phyloP scores from a whole-genome alignment of 352 stramenopile genomes.

The Halophytophthora batemanensis region DNA sequence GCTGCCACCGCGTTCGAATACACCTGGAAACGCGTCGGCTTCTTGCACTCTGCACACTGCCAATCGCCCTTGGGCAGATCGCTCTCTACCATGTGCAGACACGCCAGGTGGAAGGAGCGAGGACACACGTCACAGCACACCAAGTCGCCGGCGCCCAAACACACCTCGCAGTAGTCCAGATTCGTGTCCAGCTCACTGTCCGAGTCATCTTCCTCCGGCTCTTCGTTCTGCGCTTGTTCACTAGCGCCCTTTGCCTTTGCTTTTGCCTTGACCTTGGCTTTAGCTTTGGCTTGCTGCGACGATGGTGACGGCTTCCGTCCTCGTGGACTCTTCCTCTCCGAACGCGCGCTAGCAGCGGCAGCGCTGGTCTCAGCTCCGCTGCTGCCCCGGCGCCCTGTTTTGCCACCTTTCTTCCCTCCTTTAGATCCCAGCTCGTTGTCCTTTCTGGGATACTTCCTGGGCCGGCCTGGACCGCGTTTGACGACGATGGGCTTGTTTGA shows the following conservation, averaged over 20 bases:
- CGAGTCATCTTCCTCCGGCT: conserved; percentile 23
- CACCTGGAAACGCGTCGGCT: conserved; percentile 61
- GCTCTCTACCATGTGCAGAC: conserved; percentile 65
- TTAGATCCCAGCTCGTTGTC: no score
- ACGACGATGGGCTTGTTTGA: no score
- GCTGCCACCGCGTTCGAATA: conserved; percentile 44
- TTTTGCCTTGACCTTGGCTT: conserved; percentile 11
- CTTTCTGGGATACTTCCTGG: no score
- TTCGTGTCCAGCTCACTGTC: conserved; percentile 76
- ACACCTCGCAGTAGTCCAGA: conserved; percentile 85
- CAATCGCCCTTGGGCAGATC: conserved; percentile 79
- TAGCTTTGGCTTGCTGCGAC: conserved; percentile 10
- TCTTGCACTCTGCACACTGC: conserved; percentile 76
- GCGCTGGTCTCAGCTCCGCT: conserved; percentile 11
- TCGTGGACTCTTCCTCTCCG: conserved; percentile 10
- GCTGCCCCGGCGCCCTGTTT: neutral
- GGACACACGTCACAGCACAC: conserved; percentile 91
- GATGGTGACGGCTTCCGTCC: conserved; percentile 11
- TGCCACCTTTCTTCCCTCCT: no score
- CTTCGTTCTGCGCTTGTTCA: conserved; percentile 2
- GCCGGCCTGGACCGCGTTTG: no score
- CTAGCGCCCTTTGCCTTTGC: neutral
- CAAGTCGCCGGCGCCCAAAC: conserved; percentile 74
- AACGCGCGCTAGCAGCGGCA: conserved; percentile 1
- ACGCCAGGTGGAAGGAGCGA: conserved; percentile 89